These are phyloP conservation scores for Trametes cubensis DNA, from an alignment of 768 basidiomycete species.

Conservation along the genomic window DNA sequence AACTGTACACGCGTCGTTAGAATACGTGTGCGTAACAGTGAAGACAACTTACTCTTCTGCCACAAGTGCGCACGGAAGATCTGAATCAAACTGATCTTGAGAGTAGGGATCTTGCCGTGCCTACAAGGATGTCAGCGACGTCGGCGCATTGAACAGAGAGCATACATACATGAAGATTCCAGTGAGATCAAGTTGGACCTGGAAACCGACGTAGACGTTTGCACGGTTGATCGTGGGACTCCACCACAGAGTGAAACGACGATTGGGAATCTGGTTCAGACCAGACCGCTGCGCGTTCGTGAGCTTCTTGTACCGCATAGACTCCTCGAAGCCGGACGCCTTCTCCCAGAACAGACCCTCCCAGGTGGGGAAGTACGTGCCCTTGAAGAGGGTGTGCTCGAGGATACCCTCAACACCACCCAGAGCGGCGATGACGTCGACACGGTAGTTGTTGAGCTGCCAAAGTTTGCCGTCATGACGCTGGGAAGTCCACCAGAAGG, in stretches of 20 bases:
- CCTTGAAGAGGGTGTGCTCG: slow-evolving; percentile 97
- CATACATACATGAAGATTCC: slow-evolving; percentile 83
- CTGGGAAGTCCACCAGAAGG: slow-evolving; percentile 99
- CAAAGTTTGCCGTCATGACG: slow-evolving; percentile 95
- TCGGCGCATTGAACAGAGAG: not conserved
- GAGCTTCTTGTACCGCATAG: slow-evolving; percentile 93
- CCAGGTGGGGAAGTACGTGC: slow-evolving; percentile 98
- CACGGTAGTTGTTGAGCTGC: slow-evolving; percentile 98
- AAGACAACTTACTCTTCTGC: slow-evolving; percentile 86
- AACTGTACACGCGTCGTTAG: slow-evolving; percentile 46
- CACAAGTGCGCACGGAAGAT: slow-evolving; percentile 99
- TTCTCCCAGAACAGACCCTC: slow-evolving; percentile 99
- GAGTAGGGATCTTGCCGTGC: slow-evolving; percentile 97
- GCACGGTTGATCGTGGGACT: slow-evolving; percentile 99
- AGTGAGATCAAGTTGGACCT: slow-evolving; percentile 97
- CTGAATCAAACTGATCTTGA: slow-evolving; percentile 99
- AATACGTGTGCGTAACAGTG: slow-evolving; percentile 26
- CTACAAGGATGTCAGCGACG: slow-evolving; percentile 39
- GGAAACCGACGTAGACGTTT: slow-evolving; percentile 99
- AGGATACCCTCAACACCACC: slow-evolving; percentile 96
- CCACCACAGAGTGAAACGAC: slow-evolving; percentile 99
- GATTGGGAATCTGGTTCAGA: slow-evolving; percentile 97
- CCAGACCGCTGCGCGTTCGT: slow-evolving; percentile 99
- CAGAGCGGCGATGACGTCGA: slow-evolving; percentile 97
- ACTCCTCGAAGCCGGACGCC: slow-evolving; percentile 95